phyloP scores from a whole-genome alignment of 169 alveolate species.

The Neospora caninum region DNA sequence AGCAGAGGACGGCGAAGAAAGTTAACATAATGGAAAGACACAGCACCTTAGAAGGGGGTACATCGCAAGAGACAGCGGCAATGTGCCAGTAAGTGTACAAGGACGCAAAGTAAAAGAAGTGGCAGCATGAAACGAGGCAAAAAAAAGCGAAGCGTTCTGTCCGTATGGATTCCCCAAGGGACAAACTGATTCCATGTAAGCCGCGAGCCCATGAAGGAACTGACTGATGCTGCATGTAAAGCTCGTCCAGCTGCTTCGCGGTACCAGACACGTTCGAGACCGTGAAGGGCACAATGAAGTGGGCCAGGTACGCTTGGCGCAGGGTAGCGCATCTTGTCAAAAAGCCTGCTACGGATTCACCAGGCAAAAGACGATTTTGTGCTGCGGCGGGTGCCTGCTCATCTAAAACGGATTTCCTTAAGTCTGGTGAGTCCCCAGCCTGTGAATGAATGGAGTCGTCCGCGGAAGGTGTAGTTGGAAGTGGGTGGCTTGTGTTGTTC shows the following conservation, averaged over 20 bases:
- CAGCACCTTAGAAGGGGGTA: neutral
- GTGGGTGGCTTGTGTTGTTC: too few species aligned
- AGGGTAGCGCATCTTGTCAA: neutral
- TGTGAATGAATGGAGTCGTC: too few species aligned
- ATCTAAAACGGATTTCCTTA: too few species aligned
- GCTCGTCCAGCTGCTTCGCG: neutral
- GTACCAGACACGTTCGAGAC: neutral
- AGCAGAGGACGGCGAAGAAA: neutral
- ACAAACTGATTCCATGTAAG: neutral
- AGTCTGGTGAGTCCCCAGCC: too few species aligned
- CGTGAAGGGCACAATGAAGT: slow-evolving; percentile 19
- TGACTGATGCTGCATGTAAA: neutral
- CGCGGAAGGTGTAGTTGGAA: too few species aligned
- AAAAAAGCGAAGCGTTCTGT: neutral
- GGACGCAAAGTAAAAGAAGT: neutral
- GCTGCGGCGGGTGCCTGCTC: too few species aligned
- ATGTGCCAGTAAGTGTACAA: slow-evolving; percentile 12
- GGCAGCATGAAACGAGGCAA: neutral
- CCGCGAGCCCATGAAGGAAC: slow-evolving; percentile 15
- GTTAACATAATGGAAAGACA: neutral
- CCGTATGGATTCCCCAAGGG: neutral
- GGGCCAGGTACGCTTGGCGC: slow-evolving; percentile 19
- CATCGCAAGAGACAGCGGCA: neutral
- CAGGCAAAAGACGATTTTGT: neutral
- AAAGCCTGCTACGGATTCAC: neutral